Evolutionary conservation across 116 monocot genomes (phyloP), one percentile per base, ranked within the genome.

Genomic region (Dioscorea cayenensis): DNA sequence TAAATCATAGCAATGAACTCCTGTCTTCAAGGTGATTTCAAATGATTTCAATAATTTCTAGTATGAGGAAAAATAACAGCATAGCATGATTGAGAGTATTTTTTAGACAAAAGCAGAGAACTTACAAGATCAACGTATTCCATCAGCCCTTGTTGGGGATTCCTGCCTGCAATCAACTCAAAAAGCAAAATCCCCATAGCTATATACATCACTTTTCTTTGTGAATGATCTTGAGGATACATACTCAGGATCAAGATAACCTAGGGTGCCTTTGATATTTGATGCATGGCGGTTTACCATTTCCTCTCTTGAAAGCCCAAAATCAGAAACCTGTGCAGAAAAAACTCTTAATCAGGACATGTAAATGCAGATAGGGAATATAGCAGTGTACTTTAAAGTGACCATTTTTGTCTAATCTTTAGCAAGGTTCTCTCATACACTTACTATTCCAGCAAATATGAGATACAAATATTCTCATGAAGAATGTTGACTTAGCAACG

Each of bases 191-290:
- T n/a, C 90, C 43, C 96, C 96, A 73, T 80, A 96, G 78, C 96
- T 92, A 66, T 96, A 96, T 10, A 96, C 90, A 70, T 96, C 96
- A 78, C 92, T 96, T 76, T 96, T 92, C 77, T 92, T 92, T 5
- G 90, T 96, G 76, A 88, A 92, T 12, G 80, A 82, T 65, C 86
- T 83, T 58, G 92, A 84, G 32, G 90, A 90, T 50, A 96, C 72
- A 74, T 96, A 96, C 73, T 96, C 96, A 17, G 96, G 92, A 77
- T 96, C 96, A 67, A 96, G 82, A 84, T 96, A 96, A 11, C 96
- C 96, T 72, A 77, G 92, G 50, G 96, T 96, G 80, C 96, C 96
- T 60, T 86, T 78, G 20, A 96, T 76, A 70, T 82, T 80, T 23
- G 92, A 76, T 61, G 77, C 87, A 55, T 84, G 76, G 5, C 35